Evolutionary conservation across 495 filamentous ascomycete species (phyloP), one percentile per base, ranked within the genome.

Genomic region (Darksidea phi): DNA sequence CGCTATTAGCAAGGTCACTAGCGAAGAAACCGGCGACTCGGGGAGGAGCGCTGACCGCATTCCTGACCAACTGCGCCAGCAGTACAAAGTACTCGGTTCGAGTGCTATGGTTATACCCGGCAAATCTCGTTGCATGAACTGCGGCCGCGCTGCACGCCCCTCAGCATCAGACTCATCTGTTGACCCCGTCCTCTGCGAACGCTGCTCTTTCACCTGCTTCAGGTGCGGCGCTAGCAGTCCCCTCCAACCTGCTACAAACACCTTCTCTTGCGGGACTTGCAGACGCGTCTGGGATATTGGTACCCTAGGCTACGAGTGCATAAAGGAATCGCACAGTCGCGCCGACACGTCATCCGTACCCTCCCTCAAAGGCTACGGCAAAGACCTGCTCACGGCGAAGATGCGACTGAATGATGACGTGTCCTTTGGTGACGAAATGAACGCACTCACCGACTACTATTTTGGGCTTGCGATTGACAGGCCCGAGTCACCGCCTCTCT

Each of bases 21-120:
- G 38, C 21, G 67, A 70, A 36, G 70, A 72, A 32, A 45, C 25
- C 21, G 72, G 58, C 15, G 72, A 75, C 47, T 70, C 70, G 7
- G 64, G 67, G 18, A 59, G 71, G 11, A 71, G 67, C 32, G 48
- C 24, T 24, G 67, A 70, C 47, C 69, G 73, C 18, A 74, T 74
- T 13, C 72, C 73, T 6, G 61, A 64, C 21, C 63, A 65, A 8
- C 53, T 75, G 3, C 54, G 65, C 48, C 56, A 51, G 24, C 61
- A 58, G 54, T 61, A 59, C 54, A 57, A 48, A 21, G 6, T 21
- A 32, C 5, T 42, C 2, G 50, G 32, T 5, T 59, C 53, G 6
- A 25, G 41, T 42, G 8, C 17, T 6, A 28, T 28, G 13, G 20
- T 52, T 5, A 37, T 59, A 12, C 36, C 54, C 0, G 67, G 63